Conservation (phyloP, 108 stramenopile species). For the Aurantiochytrium sp. region DNA sequence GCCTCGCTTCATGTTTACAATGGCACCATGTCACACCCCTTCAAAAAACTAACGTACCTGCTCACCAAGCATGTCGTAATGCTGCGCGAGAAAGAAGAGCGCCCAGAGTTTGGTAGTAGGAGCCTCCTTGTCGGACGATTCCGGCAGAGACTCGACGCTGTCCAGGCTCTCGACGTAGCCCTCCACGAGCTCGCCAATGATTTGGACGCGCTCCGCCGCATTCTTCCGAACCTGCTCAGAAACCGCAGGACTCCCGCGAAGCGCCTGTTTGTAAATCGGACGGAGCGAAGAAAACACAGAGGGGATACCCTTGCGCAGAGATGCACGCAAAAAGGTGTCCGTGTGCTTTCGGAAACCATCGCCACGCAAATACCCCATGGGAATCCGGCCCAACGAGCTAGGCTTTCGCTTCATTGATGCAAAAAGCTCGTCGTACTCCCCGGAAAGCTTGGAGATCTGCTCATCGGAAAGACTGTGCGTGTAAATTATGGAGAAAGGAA, state of each 20-base stretch:
- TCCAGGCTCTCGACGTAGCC: conserved; percentile 55
- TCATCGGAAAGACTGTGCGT: conserved; percentile 23
- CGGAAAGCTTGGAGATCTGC: conserved; percentile 46
- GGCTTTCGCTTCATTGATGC: conserved; percentile 5
- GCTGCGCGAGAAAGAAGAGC: conserved; percentile 67
- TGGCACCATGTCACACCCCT: too few relatives aligned
- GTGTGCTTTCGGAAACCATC: conserved; percentile 52
- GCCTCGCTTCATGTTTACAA: too few relatives aligned
- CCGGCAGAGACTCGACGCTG: conserved; percentile 37
- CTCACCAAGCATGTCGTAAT: conserved; percentile 67
- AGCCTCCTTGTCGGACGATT: conserved; percentile 45
- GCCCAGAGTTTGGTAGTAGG: conserved; percentile 72
- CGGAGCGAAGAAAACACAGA: conserved; percentile 72
- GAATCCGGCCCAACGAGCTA: conserved; percentile 11
- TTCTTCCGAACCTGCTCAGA: conserved; percentile 67
- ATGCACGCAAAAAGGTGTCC: conserved; percentile 59
- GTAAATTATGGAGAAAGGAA: too few relatives aligned
- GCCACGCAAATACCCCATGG: conserved; percentile 39
- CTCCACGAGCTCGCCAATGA: conserved; percentile 58
- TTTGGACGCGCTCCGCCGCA: conserved; percentile 44
- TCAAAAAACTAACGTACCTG: not conserved
- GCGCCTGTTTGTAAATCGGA: conserved; percentile 38
- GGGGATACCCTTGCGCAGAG: conserved; percentile 73
- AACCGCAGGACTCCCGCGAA: conserved; percentile 31
- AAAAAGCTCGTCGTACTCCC: conserved; percentile 50